A percentile compares a stretch with the other conserved stretches of the same genome.
Conservation (phyloP, 2,329 filamentous ascomycete genomes). For the Colletotrichum plurivorum region DNA sequence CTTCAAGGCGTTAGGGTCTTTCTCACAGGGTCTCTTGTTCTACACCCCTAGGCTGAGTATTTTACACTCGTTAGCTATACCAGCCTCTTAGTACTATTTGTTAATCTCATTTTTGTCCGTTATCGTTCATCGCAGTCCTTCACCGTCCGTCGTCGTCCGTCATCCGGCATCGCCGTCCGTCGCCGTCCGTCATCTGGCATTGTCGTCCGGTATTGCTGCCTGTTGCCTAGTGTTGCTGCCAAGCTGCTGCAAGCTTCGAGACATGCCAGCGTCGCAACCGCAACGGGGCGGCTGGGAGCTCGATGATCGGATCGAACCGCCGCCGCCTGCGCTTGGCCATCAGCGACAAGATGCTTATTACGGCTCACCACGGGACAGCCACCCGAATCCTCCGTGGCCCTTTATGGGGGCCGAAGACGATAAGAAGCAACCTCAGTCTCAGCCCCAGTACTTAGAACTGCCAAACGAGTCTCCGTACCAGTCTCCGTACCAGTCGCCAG, state of each 20-base stretch:
- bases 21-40: too few species aligned
- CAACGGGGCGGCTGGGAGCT: slow-evolving; percentile 28
- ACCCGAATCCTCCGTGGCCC: slow-evolving; percentile 10
- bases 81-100: too few species aligned
- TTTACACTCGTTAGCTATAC: too few species aligned
- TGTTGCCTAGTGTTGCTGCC: too few species aligned
- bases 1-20: background rate
- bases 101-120: too few species aligned
- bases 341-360: background rate
- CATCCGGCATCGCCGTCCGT: too few species aligned
- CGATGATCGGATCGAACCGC: slow-evolving; percentile 9
- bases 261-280: slow-evolving; percentile 7
- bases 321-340: background rate
- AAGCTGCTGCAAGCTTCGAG: background rate
- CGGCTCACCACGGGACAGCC: background rate
- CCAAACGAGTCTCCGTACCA: background rate
- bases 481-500: background rate
- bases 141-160: too few species aligned
- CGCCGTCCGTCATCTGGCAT: too few species aligned
- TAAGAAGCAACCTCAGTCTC: background rate
- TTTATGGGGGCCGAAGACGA: slow-evolving; percentile 3
- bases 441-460: background rate
- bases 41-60: too few species aligned
- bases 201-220: too few species aligned
- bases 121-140: too few species aligned